Conservation (phyloP, 306 rosid species). For the Aeschynomene evenia region DNA sequence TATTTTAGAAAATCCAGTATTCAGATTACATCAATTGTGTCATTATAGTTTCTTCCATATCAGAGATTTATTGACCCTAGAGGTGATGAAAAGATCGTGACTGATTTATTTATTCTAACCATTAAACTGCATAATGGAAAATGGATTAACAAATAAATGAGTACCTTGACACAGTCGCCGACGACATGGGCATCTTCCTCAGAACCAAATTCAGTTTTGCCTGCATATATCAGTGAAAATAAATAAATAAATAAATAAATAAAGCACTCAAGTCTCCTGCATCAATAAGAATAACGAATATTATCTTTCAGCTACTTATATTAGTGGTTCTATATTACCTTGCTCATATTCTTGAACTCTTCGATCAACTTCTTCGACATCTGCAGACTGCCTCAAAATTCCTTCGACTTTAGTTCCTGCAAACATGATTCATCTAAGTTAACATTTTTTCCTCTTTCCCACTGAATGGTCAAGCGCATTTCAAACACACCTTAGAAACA, state of each 20-base stretch:
- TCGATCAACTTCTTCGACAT: conserved; percentile 97
- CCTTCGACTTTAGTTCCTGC: conserved; percentile 88
- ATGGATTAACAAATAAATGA: too few species aligned
- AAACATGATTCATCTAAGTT: not conserved
- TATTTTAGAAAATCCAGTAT: conserved; percentile 9
- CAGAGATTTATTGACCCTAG: not conserved
- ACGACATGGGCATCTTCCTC: conserved; percentile 98
- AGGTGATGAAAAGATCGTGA: not conserved
- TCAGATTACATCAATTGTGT: not conserved
- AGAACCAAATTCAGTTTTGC: conserved; percentile 80
- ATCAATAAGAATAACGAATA: not conserved
- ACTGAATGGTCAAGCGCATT: conserved; percentile 2
- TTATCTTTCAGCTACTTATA: not conserved
- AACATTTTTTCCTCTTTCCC: not conserved
- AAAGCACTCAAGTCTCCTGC: conserved; percentile 25
- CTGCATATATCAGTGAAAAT: conserved; percentile 52
- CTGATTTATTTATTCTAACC: not conserved
- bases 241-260: conserved; percentile 15
- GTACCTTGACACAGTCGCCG: conserved; percentile 98
- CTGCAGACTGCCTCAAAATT: conserved; percentile 94
- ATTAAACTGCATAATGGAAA: too few species aligned
- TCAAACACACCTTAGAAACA: conserved; percentile 15
- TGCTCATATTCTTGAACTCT: conserved; percentile 96
- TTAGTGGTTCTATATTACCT: conserved; percentile 45
- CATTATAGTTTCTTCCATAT: conserved; percentile 14